A percentile compares a stretch with the other conserved stretches of the same genome.
Evolutionary conservation across 805 yeast species (phyloP).

Genomic region (Candida insectorum): DNA sequence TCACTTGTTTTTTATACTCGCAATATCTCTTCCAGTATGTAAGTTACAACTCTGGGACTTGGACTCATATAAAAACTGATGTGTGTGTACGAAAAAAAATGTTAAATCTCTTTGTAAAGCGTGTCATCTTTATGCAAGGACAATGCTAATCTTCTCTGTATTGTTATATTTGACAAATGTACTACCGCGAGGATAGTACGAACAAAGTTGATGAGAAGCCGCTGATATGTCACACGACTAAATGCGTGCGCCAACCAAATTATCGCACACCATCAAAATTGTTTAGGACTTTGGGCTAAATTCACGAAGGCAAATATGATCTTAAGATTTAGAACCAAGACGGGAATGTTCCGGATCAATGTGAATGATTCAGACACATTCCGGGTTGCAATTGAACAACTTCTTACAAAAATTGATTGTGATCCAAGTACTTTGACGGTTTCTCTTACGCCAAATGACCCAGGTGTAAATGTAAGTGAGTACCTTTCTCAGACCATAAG

Average conservation of each 20-base stretch:
- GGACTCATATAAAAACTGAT: too few relatives aligned
- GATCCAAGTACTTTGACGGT: constrained; percentile 29
- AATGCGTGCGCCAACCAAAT: neutral
- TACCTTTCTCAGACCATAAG: constrained; percentile 34
- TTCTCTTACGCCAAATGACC: constrained; percentile 44
- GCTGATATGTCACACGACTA: neutral
- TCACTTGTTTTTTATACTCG: too few relatives aligned
- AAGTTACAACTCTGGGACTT: too few relatives aligned
- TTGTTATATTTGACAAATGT: constrained; percentile 99
- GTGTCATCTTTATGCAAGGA: constrained; percentile 99
- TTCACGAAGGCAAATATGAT: constrained; percentile 18
- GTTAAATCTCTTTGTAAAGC: constrained; percentile 99
- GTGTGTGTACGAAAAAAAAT: constrained; percentile 69
- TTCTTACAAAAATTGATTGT: constrained; percentile 23
- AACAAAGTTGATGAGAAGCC: constrained; percentile 10
- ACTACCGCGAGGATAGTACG: constrained; percentile 45
- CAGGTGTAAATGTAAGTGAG: constrained; percentile 38
- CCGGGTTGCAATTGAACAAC: constrained; percentile 38
- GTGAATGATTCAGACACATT: constrained; percentile 48
- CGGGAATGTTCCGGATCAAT: constrained; percentile 73
- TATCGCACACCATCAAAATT: too few relatives aligned
- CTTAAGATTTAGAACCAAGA: constrained; percentile 76
- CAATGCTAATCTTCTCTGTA: constrained; percentile 99
- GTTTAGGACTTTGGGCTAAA: neutral
- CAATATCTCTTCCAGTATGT: too few relatives aligned